Percentiles rank a stretch among this genome's conserved stretches.
Conservation (phyloP, 116 monocot genomes). For the Cymodocea nodosa region DNA sequence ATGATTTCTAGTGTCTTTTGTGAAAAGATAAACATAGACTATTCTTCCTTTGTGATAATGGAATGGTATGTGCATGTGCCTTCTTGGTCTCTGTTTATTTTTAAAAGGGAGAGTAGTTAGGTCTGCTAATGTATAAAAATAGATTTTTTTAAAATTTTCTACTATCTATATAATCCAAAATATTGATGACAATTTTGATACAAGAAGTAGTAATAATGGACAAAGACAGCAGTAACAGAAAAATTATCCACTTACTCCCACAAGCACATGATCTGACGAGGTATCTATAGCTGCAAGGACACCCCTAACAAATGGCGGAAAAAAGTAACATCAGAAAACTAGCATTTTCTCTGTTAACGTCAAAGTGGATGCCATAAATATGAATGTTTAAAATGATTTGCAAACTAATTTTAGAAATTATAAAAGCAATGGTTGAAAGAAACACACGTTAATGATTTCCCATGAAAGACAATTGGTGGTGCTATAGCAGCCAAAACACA, state of each 20-base stretch:
- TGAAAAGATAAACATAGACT: too few relatives aligned
- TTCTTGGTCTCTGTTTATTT: too few relatives aligned
- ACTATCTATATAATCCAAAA: too few relatives aligned
- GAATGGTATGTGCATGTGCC: too few relatives aligned
- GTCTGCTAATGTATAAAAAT: too few relatives aligned
- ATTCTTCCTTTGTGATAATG: too few relatives aligned
- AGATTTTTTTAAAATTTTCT: too few relatives aligned
- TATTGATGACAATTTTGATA: too few relatives aligned
- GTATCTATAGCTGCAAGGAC: conserved; percentile 66
- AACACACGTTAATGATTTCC: conserved; percentile 93
- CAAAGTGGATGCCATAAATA: neutral
- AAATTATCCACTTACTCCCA: conserved; percentile 46
- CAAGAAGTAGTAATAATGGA: too few relatives aligned
- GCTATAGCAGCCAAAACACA: conserved; percentile 74
- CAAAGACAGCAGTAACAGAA: neutral
- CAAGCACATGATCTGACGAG: conserved; percentile 29
- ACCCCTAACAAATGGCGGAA: conserved; percentile 30
- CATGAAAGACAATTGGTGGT: conserved; percentile 88
- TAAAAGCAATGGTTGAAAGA: neutral
- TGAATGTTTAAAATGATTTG: neutral
- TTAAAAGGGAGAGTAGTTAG: too few relatives aligned
- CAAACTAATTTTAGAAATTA: neutral
- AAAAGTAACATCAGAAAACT: neutral
- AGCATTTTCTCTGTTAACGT: neutral
- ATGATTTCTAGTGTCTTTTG: too few relatives aligned